Conservation (phyloP, 305 asterid species). For the Rubia peregrina region DNA sequence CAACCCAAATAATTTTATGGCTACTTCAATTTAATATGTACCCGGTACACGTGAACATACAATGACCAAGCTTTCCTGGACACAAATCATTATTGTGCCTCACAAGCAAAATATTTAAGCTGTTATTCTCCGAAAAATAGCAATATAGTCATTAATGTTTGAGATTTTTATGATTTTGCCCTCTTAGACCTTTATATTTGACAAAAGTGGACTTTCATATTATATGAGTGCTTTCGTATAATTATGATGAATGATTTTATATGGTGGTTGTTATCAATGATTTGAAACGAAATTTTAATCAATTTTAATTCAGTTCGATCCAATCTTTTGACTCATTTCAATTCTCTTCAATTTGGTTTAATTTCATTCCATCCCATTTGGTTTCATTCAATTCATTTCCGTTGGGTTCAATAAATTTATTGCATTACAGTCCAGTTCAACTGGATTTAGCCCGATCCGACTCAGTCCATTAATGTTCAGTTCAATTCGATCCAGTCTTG, state of each 20-base stretch:
- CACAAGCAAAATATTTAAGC: neutral
- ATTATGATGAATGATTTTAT: neutral
- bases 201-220: neutral
- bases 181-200: neutral
- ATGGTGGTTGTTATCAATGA: too few relatives aligned
- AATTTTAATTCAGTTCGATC: too few relatives aligned
- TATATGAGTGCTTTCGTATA: neutral
- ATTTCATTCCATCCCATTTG: too few relatives aligned
- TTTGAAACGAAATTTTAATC: too few relatives aligned
- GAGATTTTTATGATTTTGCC: neutral
- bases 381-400: too few relatives aligned
- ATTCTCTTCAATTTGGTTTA: too few relatives aligned
- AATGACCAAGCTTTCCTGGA: conserved; percentile 36
- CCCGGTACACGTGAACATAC: conserved; percentile 39
- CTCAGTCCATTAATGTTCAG: too few relatives aligned
- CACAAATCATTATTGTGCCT: conserved; percentile 11
- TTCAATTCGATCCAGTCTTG: too few relatives aligned
- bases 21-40: conserved; percentile 10
- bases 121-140: neutral
- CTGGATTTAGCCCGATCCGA: too few relatives aligned
- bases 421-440: too few relatives aligned
- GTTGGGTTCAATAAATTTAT: too few relatives aligned
- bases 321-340: too few relatives aligned
- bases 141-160: neutral
- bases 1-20: conserved; percentile 6